Evolutionary conservation across 1,284 basidiomycete genomes (phyloP), one percentile per base, ranked within the genome.

Genomic region (Naganishia liquefaciens): DNA sequence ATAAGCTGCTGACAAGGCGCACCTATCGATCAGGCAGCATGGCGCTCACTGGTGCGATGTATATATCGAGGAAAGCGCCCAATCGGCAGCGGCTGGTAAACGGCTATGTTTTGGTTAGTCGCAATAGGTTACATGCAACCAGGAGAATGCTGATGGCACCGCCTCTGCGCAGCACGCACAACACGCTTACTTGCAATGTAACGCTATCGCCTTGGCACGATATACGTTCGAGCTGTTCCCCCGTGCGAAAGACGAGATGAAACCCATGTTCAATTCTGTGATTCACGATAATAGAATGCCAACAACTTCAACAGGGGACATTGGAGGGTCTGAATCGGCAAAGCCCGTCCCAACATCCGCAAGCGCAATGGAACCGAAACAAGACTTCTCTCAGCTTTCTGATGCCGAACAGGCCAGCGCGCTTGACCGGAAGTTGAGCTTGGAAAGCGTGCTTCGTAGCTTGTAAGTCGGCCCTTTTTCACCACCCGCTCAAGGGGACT

Each of bases 401-500:
- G 33, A 37, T 37, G 33, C 33, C 33, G 33, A 3, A 13, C 33
- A 60, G 23, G 46, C 39, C 39, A 49, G 33, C 37, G 19, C 40
- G 28, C 46, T 60, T 3, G 57, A 60, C 25, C 57, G 57, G 21
- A 60, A 60, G 23, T 40, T 50, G 54, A 54, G 50, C 30, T 30
- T 62, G 21, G 60, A 52, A 39, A 54, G 52, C 23, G 60, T 52
- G 5, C 60, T 62, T n/a, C 60, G 49, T 27, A 54, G 60, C n/a
- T 53, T 58, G 49, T 64, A 19, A 47, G 54, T 47, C 23, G 33
- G 23, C 42, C 43, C 4, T 23, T 19, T 10, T 4, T 3, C n/a
- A 2, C 2, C 23, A 19, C 3, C n/a, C 3, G n/a, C 9, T 61
- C 28, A 6, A 58, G 0, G 6, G 7, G n/a, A 17, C 15, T 15